Percentiles rank a stretch among this genome's conserved stretches.
Conservation (phyloP, 2,329 filamentous ascomycete genomes). For the Cladosporium sp. region DNA sequence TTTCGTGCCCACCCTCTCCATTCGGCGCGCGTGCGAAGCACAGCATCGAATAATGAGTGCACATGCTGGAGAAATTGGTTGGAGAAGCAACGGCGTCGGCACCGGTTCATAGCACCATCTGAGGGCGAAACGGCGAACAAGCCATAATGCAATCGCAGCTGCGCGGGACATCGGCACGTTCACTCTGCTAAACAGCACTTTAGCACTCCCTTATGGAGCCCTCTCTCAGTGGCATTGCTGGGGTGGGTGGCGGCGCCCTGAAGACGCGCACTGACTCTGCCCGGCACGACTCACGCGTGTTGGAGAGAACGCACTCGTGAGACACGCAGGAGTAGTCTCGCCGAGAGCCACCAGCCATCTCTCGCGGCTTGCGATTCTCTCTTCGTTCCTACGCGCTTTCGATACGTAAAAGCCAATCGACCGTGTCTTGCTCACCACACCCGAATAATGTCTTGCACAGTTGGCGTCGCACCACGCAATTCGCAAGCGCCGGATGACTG, state of each 20-base stretch:
- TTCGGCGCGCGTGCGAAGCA: too few relatives aligned
- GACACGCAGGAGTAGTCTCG: neutral
- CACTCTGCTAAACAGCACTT: too few relatives aligned
- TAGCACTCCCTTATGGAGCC: neutral
- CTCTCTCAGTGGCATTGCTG: neutral
- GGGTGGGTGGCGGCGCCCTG: neutral
- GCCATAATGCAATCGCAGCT: constrained; percentile 6
- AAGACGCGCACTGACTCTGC: constrained; percentile 4
- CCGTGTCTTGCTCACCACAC: too few relatives aligned
- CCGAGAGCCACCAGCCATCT: constrained; percentile 2
- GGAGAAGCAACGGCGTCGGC: constrained; percentile 8
- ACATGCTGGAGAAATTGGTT: constrained; percentile 5
- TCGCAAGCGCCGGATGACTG: neutral
- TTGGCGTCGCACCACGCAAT: neutral
- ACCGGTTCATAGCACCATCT: neutral
- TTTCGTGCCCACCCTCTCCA: neutral
- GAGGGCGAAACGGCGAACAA: constrained; percentile 11
- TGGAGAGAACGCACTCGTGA: constrained; percentile 4
- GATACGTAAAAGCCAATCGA: neutral
- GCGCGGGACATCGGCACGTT: constrained; percentile 7
- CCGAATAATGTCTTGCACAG: neutral
- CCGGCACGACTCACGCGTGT: constrained; percentile 9
- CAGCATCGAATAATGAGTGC: neutral
- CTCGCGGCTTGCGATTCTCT: neutral
- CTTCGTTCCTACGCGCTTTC: too few relatives aligned